Evolutionary conservation across 306 rosid genomes (phyloP), one percentile per base, ranked within the genome.

Genomic region (Abrus precatorius): DNA sequence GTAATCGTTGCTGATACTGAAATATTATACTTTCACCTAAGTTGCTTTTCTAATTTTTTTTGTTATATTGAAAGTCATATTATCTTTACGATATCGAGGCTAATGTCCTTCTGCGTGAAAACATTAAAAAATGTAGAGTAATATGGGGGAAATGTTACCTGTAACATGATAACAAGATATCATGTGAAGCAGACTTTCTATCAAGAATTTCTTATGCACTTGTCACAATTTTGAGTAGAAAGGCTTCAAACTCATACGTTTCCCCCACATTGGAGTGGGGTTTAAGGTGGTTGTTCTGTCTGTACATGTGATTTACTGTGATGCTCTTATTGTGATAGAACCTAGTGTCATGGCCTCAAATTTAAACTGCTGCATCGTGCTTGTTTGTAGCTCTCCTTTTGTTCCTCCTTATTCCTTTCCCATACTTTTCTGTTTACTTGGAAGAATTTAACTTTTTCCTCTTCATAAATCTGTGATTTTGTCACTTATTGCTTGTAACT

Each of bases 311-410:
- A 20, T 72, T 79, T 71, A 30, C n/a, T 53, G 33, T 32, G 45
- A 68, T 28, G 7, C 70, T 77, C 68, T 41, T 14, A 67, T 78
- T 78, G 52, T 54, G 68, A 30, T 47, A 27, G 71, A 65, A 14
- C 40, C 59, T 38, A 32, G 6, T 65, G 41, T n/a, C 45, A 14
- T 55, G 3, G 13, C 2, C 7, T 78, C 27, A 9, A 28, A 69
- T 69, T 34, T 33, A 5, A 63, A 63, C 12, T 36, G 69, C 29
- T 13, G 30, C 48, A n/a, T 11, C 45, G 54, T 54, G 40, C 63
- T 53, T 77, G 40, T 38, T 29, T 72, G 61, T 13, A n/a, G 72
- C 47, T 43, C 53, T 44, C 38, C 60, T 69, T 70, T 49, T 49
- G 32, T 13, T 49, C 45, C 45, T n/a, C 36, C 74, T 56, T 41